Conservation (phyloP, 2,329 filamentous ascomycete genomes). For the Diaporthe eres region DNA sequence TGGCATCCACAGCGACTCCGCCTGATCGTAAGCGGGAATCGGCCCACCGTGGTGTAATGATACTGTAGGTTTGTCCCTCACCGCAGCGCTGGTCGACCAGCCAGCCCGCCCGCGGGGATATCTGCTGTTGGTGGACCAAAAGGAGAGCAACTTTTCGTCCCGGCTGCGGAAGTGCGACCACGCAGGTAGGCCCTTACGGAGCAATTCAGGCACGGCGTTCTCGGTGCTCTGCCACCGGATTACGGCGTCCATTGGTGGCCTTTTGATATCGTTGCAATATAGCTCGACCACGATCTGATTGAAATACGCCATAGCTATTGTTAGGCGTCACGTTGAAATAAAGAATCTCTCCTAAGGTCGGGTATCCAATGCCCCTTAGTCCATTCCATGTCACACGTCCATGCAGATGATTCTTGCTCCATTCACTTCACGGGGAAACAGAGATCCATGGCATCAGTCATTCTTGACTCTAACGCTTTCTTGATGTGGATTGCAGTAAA, state of each 20-base stretch:
- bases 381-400: not conserved
- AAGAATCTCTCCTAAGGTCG: not conserved
- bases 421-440: not conserved
- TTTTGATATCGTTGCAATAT: constrained; percentile 62
- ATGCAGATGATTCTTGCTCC: not conserved
- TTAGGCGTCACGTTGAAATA: not conserved
- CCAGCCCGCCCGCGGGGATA: constrained; percentile 64
- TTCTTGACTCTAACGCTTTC: not conserved
- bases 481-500: constrained; percentile 21
- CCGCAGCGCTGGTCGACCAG: constrained; percentile 73
- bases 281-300: constrained; percentile 75
- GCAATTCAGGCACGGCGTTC: not conserved
- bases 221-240: not conserved
- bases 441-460: not conserved
- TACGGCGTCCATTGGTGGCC: not conserved
- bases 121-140: constrained; percentile 59
- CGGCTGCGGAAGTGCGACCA: not conserved
- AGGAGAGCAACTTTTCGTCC: constrained; percentile 51
- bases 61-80: constrained; percentile 67
- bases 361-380: not conserved
- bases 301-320: not conserved
- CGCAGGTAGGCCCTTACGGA: not conserved
- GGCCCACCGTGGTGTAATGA: constrained; percentile 74
- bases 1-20: constrained; percentile 60
- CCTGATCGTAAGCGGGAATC: constrained; percentile 76